phyloP scores from a whole-genome alignment of 176 grass and related monocot genomes.

The Cenchrus americanus region DNA sequence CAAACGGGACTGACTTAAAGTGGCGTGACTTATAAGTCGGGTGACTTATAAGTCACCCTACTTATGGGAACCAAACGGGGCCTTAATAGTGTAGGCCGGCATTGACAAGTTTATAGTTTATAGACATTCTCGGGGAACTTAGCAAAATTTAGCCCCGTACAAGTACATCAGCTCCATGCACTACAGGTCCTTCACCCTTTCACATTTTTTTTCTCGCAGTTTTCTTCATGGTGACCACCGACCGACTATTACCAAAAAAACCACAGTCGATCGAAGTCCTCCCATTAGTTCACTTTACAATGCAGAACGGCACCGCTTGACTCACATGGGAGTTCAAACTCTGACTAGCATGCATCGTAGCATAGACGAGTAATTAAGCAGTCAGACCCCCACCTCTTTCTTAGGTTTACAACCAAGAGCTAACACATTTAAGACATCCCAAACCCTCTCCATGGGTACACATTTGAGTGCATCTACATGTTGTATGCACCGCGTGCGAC shows the following conservation, averaged over 20 bases:
- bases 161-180: background rate
- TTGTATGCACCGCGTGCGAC: conserved; percentile 35
- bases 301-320: background rate
- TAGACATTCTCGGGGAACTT: background rate
- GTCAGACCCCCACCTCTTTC: background rate
- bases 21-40: too few relatives aligned
- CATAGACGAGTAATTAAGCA: conserved; percentile 1
- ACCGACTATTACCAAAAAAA: conserved; percentile 30
- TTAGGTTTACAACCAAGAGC: background rate
- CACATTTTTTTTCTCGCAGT: background rate
- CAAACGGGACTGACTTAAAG: too few relatives aligned
- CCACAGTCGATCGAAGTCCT: conserved; percentile 5
- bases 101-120: background rate
- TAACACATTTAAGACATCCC: background rate
- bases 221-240: background rate
- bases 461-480: conserved; percentile 28
- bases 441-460: background rate
- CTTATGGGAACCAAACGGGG: too few relatives aligned
- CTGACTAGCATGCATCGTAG: background rate
- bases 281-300: conserved; percentile 29
- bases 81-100: background rate
- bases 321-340: conserved; percentile 13
- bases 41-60: too few relatives aligned
- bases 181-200: background rate
- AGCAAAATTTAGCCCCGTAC: conserved; percentile 5